These are phyloP conservation scores for Penicillium sp. DNA, from an alignment of 2,329 filamentous ascomycete species.

Conservation along the genomic window DNA sequence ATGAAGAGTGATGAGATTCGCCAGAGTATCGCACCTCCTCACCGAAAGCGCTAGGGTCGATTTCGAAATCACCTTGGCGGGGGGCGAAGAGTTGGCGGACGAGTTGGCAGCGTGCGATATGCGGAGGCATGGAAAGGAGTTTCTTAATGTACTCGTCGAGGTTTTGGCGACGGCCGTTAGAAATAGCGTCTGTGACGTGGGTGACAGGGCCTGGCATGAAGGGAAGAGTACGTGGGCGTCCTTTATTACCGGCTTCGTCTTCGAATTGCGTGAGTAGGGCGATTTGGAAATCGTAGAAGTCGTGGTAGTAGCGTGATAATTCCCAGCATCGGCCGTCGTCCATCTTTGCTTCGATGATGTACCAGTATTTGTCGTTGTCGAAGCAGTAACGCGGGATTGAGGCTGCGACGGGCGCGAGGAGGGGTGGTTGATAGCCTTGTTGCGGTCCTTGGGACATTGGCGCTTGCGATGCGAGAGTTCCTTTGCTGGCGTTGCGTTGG, in stretches of 20 bases:
- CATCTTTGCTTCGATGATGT: slow-evolving; percentile 88
- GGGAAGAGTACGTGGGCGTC: slow-evolving; percentile 79
- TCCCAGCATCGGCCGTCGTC: slow-evolving; percentile 94
- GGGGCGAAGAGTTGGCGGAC: slow-evolving; percentile 92
- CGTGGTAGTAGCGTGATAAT: slow-evolving; percentile 91
- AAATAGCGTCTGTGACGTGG: slow-evolving; percentile 97
- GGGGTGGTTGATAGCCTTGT: slow-evolving; percentile 49
- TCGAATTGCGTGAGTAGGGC: slow-evolving; percentile 90
- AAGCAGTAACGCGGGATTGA: slow-evolving; percentile 93
- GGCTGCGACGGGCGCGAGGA: slow-evolving; percentile 78
- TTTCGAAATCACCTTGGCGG: slow-evolving; percentile 88
- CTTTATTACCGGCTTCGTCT: slow-evolving; percentile 86
- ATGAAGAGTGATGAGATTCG: slow-evolving; percentile 71
- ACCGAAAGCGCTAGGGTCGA: slow-evolving; percentile 68
- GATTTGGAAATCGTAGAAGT: slow-evolving; percentile 99
- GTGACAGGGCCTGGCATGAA: slow-evolving; percentile 99
- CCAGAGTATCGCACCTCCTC: slow-evolving; percentile 78
- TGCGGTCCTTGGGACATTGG: slow-evolving; percentile 47
- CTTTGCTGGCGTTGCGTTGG: slow-evolving; percentile 45
- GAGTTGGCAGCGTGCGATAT: slow-evolving; percentile 82
- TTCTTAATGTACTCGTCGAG: slow-evolving; percentile 96
- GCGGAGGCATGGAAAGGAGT: slow-evolving; percentile 76
- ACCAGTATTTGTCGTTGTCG: slow-evolving; percentile 98
- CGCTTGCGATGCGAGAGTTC: slow-evolving; percentile 31
- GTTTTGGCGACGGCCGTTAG: slow-evolving; percentile 88